Percentiles rank a stretch among this genome's conserved stretches.
Conservation (phyloP, 768 basidiomycete genomes). For the Neoboletus brunneissimus region DNA sequence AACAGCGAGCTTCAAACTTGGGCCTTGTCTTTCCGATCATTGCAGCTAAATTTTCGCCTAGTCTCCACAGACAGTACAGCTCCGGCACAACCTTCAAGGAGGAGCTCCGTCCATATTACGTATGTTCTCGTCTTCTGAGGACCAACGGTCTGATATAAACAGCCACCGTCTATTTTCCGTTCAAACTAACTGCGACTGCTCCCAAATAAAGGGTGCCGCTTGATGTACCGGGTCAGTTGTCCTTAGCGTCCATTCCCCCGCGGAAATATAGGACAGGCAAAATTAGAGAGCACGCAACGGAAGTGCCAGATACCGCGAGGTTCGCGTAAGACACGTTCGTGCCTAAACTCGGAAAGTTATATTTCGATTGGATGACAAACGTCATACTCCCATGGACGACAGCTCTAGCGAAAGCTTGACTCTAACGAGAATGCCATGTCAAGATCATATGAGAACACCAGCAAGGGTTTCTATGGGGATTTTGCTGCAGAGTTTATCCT, state of each 20-base stretch:
- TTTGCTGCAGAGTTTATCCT: neutral
- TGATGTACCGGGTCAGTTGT: too few relatives aligned
- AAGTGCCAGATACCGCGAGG: neutral
- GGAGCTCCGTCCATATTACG: neutral
- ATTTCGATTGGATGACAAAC: neutral
- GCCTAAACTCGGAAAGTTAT: neutral
- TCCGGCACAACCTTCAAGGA: neutral
- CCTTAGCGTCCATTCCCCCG: neutral
- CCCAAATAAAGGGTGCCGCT: neutral
- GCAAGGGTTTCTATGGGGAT: neutral
- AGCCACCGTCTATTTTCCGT: neutral
- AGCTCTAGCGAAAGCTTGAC: neutral
- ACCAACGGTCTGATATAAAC: neutral
- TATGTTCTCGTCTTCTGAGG: neutral
- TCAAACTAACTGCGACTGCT: neutral
- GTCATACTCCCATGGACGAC: neutral
- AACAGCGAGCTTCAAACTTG: constrained; percentile 36
- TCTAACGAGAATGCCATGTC: neutral
- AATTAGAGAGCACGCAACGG: neutral
- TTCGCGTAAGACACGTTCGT: constrained; percentile 11
- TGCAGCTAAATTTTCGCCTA: neutral
- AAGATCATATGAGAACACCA: neutral
- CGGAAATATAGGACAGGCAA: neutral
- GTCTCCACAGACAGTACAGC: too few relatives aligned
- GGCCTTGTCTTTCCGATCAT: too few relatives aligned